Base-by-base conservation (phyloP, 805 yeast species). In the Metschnikowia dekortorum region DNA sequence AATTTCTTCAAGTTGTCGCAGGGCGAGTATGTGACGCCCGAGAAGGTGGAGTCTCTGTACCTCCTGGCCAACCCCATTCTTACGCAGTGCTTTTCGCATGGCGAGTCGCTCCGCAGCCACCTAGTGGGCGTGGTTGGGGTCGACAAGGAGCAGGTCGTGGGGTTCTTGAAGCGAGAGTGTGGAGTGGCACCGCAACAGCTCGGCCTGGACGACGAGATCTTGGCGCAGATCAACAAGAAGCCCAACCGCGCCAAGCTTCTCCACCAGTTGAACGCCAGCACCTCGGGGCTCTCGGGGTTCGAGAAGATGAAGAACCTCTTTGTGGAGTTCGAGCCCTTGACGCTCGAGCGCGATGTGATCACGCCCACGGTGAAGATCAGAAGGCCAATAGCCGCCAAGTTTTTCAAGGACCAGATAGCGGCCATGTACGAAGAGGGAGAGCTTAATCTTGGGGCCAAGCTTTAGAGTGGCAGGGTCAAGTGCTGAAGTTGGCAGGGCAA, bases 21-120 rank as follows among this genome's bases (percentile, higher is more conserved):
- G 55, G 78, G 78, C 50, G 78, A 72, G 66, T 86, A 85, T 64
- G 79, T 86, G 49, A 85, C 89, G 0, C 87, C 89, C 16, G 94
- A 86, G 60, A 84, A 80, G 65, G 80, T 86, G 56, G 92, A 86
- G 61, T 84, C 82, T 59, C 66, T 70, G 13, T 85, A 85, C 63
- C 63, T 82, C 34, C 52, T 55, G 11, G 38, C 53, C 31, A 51
- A 53, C 35, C 47, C 57, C 6, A 43, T 54, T 14, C 55, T 58
- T 34, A 50, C 59, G 16, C 61, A 58, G 46, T 47, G 51, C 9
- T 58, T 49, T 36, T 55, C 53, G 8, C 60, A 58, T 42, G 61
- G 61, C 16, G 57, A 56, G 47, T 55, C 57, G 18, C 40, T 54
- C 36, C 51, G 48, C 29, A 47, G 53, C 42, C 47, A 47, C 36